A percentile compares a stretch with the other conserved stretches of the same genome.
Evolutionary conservation across 768 basidiomycete genomes (phyloP).

Genomic region (Tulasnella sp.): DNA sequence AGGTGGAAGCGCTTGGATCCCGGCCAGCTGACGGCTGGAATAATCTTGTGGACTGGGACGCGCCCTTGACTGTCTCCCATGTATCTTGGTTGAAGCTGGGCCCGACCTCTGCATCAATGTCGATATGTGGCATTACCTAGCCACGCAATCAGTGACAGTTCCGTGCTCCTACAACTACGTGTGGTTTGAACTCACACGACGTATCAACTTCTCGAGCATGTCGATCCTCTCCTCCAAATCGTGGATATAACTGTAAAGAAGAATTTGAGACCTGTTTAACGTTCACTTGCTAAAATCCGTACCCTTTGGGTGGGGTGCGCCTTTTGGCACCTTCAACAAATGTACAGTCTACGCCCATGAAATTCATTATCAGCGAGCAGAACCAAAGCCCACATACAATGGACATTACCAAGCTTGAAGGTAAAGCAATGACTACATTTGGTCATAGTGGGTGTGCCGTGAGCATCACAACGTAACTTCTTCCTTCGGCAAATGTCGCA

Average conservation of each 20-base stretch:
- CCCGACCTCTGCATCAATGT: conserved; percentile 21
- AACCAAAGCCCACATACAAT: background rate
- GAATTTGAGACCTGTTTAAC: background rate
- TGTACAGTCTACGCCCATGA: conserved; percentile 40
- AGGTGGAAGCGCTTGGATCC: background rate
- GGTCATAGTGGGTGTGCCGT: background rate
- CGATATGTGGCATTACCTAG: conserved; percentile 25
- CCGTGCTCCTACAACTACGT: background rate
- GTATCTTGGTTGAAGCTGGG: conserved; percentile 9
- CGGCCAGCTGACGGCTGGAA: background rate
- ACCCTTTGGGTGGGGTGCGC: conserved; percentile 60
- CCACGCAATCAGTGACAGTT: background rate
- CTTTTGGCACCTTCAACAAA: conserved; percentile 33
- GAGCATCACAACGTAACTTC: conserved; percentile 43
- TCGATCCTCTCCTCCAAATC: conserved; percentile 47
- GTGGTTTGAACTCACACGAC: conserved; percentile 22
- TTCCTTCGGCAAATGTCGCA: conserved; percentile 77
- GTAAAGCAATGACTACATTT: conserved; percentile 9
- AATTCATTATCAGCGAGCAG: background rate
- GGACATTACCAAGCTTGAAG: conserved; percentile 52
- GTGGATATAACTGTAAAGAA: conserved; percentile 33
- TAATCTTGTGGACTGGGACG: conserved; percentile 19
- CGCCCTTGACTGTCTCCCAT: conserved; percentile 22
- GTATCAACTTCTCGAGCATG: conserved; percentile 41
- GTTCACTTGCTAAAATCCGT: background rate